These are phyloP conservation scores for Alternaria consortialis DNA, from an alignment of 2,329 filamentous ascomycete genomes.

Conservation along the genomic window DNA sequence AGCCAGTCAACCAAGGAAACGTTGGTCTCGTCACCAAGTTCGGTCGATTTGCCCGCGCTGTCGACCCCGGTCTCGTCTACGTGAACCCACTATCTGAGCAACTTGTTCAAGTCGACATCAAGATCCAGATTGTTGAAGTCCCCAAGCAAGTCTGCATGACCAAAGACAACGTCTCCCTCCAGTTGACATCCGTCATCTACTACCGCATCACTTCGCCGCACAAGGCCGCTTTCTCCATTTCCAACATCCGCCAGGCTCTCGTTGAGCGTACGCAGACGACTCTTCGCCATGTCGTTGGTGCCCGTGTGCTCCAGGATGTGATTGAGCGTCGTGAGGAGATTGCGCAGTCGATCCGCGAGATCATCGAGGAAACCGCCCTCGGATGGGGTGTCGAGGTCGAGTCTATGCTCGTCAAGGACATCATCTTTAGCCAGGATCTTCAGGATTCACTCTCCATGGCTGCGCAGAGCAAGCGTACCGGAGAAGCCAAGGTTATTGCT, in stretches of 20 bases:
- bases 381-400: constrained; percentile 97
- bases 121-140: constrained; percentile 98
- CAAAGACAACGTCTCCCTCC: constrained; percentile 96
- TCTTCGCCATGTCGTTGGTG: constrained; percentile 93
- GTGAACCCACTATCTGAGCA: constrained; percentile 94
- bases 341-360: constrained; percentile 92
- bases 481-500: constrained; percentile 97
- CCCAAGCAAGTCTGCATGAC: constrained; percentile 98
- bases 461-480: constrained; percentile 96
- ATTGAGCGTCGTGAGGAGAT: constrained; percentile 98
- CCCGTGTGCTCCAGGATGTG: constrained; percentile 94
- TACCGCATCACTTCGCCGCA: constrained; percentile 96
- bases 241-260: constrained; percentile 93
- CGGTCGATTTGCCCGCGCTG: constrained; percentile 90
- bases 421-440: constrained; percentile 94
- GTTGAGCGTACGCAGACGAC: constrained; percentile 98
- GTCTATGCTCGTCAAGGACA: constrained; percentile 99
- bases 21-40: constrained; percentile 97
- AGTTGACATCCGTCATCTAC: constrained; percentile 97
- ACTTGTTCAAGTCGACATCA: constrained; percentile 93
- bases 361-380: constrained; percentile 92
- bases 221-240: constrained; percentile 96
- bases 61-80: constrained; percentile 96
- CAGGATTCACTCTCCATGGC: constrained; percentile 98
- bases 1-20: constrained; percentile 89